Conservation (phyloP, 2,329 filamentous ascomycete genomes). For the Cladosporium halotolerans region DNA sequence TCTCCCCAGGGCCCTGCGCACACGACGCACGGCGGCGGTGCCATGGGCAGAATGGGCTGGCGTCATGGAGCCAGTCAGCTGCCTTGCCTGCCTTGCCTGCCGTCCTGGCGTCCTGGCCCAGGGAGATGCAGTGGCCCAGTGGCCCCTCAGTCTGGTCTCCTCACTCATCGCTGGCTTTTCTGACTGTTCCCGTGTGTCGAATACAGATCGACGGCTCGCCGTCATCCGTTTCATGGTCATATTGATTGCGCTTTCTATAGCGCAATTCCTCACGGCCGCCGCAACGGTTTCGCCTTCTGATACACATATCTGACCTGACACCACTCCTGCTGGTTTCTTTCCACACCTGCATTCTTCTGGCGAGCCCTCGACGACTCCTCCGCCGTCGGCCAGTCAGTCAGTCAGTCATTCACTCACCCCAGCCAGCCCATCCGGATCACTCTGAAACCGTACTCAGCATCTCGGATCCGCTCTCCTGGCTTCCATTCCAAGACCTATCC, state of each 20-base stretch:
- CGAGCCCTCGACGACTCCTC: slow-evolving; percentile 10
- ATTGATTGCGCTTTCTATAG: slow-evolving; percentile 12
- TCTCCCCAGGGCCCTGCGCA: slow-evolving; percentile 19
- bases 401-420: too few relatives aligned
- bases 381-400: neutral
- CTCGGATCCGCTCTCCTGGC: slow-evolving; percentile 25
- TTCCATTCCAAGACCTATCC: slow-evolving; percentile 22
- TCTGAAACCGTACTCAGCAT: slow-evolving; percentile 16
- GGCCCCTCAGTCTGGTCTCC: slow-evolving; percentile 15
- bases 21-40: slow-evolving; percentile 29
- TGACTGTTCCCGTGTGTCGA: slow-evolving; percentile 9
- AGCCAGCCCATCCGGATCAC: slow-evolving; percentile 10
- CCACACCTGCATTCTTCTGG: slow-evolving; percentile 11
- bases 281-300: slow-evolving; percentile 12
- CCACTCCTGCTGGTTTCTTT: slow-evolving; percentile 13
- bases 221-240: slow-evolving; percentile 16
- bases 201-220: slow-evolving; percentile 15
- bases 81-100: slow-evolving; percentile 14
- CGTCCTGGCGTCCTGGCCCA: neutral
- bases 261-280: slow-evolving; percentile 13
- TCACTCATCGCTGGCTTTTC: slow-evolving; percentile 3
- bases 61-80: slow-evolving; percentile 27
- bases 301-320: slow-evolving; percentile 13
- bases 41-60: slow-evolving; percentile 24
- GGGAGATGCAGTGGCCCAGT: slow-evolving; percentile 10